A percentile compares a stretch with the other conserved stretches of the same genome.
Evolutionary conservation across 495 filamentous ascomycete genomes (phyloP).

Genomic region (Immersiella caudata): DNA sequence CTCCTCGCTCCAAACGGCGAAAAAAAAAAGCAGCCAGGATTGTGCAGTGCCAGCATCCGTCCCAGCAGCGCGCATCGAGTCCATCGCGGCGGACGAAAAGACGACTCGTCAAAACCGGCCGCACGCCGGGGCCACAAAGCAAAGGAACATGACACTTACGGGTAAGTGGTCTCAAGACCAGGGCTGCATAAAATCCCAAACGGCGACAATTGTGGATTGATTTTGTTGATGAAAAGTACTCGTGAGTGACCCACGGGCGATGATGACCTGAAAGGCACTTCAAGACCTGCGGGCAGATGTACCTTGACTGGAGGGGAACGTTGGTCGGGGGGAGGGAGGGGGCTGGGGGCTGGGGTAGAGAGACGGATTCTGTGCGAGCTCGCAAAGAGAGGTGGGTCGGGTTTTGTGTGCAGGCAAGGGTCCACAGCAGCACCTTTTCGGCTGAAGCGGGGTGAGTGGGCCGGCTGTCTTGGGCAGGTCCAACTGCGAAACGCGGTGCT

Average conservation of each 20-base stretch:
- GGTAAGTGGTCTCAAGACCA: slow-evolving; percentile 21
- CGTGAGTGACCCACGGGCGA: slow-evolving; percentile 33
- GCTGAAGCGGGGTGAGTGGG: slow-evolving; percentile 25
- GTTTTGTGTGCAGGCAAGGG: slow-evolving; percentile 24
- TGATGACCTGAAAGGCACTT: slow-evolving; percentile 30
- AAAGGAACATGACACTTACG: slow-evolving; percentile 32
- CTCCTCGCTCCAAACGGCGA: neutral
- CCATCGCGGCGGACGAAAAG: slow-evolving; percentile 18
- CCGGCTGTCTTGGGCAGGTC: neutral
- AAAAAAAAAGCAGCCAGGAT: slow-evolving; percentile 19
- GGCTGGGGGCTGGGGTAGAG: slow-evolving; percentile 27
- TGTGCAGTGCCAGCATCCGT: slow-evolving; percentile 9
- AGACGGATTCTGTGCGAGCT: slow-evolving; percentile 28
- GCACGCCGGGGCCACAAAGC: slow-evolving; percentile 2
- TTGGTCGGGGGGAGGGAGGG: slow-evolving; percentile 26
- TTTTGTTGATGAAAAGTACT: slow-evolving; percentile 31
- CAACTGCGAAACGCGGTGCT: neutral
- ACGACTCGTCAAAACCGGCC: neutral
- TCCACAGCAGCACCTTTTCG: slow-evolving; percentile 12
- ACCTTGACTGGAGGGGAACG: slow-evolving; percentile 29
- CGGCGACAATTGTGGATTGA: slow-evolving; percentile 31
- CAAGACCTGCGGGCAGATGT: slow-evolving; percentile 33
- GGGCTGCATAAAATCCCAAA: slow-evolving; percentile 30
- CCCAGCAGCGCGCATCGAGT: slow-evolving; percentile 26
- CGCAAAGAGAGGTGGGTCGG: slow-evolving; percentile 28